Evolutionary conservation across 345 rosid genomes (phyloP), one percentile per base, ranked within the genome.

Genomic region (Ceriops decandra): DNA sequence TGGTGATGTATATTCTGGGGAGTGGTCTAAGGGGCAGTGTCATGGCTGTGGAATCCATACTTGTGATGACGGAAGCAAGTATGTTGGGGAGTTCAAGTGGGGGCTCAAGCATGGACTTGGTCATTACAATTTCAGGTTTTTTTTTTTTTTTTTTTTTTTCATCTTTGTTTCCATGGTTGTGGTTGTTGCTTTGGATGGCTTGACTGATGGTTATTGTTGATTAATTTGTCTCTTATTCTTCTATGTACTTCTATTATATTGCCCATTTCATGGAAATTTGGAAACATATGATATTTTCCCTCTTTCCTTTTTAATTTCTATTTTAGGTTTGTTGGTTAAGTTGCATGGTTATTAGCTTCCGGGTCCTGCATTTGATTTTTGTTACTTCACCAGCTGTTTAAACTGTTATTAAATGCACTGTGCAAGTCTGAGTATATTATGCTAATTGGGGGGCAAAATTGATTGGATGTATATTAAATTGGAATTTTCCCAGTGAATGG

Each of bases 71-170:
- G 97, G 92, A 53, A 90, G 97, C 69, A 74, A 77, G 51, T 90
- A 85, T 76, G 84, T 79, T 59, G 96, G 96, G 31, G 88, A 88
- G 82, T 90, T 90, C 82, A 90, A 88, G 82, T 85, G 92, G 93
- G 97, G 97, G 62, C 88, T 90, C 59, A 90, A 90, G 81, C 97
- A 90, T 74, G 97, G 97, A 20, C 86, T 88, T 67, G 97, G 97
- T 35, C 84, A 76, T 64, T 88, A 88, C 85, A 89, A 90, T 80
- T 90, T 88, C 88, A 90, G 97, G 97, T 90, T 27, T 76, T 76
- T 38, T 26, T 67, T 47, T 90, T 27, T 76, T 76, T 38, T 26
- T 67, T 47, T 56, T 15, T n/a, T 51, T 68, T 30, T 53, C 36
- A 3, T 42, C 49, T 13, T 42, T 42, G 17, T 42, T 42, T 42